phyloP scores from a whole-genome alignment of 1,284 basidiomycete genomes.

The Cutaneotrichosporon sp. region DNA sequence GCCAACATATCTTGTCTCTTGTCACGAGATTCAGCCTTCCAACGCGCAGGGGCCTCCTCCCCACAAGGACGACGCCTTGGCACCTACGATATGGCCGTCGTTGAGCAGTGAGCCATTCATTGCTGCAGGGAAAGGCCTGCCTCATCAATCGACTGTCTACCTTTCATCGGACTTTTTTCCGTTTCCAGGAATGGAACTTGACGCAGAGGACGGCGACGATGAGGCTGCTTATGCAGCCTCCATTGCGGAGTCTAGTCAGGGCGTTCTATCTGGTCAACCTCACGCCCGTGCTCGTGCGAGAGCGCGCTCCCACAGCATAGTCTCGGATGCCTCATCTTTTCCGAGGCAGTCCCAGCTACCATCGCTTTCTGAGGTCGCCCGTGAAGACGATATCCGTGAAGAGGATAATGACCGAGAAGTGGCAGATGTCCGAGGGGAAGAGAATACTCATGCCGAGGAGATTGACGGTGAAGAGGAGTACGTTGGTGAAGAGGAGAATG shows the following conservation, averaged over 20 bases:
- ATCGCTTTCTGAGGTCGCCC: background rate
- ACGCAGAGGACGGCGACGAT: slow-evolving; percentile 3
- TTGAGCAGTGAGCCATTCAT: background rate
- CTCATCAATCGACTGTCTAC: background rate
- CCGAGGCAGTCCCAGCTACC: background rate
- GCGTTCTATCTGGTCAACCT: background rate
- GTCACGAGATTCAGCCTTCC: slow-evolving; percentile 3
- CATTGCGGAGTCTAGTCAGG: background rate
- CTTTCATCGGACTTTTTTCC: slow-evolving; percentile 5
- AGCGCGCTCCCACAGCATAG: background rate
- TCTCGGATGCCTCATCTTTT: slow-evolving; percentile 5
- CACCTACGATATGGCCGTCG: background rate
- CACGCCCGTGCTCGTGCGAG: background rate
- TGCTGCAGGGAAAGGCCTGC: too few species aligned
- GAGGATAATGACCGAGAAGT: too few species aligned
- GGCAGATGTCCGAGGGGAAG: too few species aligned
- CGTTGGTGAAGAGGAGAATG: too few species aligned
- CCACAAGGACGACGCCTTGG: too few species aligned
- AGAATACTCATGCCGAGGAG: too few species aligned
- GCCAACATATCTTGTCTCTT: background rate
- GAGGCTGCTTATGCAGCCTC: background rate
- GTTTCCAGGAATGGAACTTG: background rate
- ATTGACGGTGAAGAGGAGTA: too few species aligned
- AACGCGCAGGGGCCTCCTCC: background rate
- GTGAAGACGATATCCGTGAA: too few species aligned